Evolutionary conservation across 176 grass and related monocot species (phyloP), one percentile per base, ranked within the genome.

Genomic region (Carex littledalei): DNA sequence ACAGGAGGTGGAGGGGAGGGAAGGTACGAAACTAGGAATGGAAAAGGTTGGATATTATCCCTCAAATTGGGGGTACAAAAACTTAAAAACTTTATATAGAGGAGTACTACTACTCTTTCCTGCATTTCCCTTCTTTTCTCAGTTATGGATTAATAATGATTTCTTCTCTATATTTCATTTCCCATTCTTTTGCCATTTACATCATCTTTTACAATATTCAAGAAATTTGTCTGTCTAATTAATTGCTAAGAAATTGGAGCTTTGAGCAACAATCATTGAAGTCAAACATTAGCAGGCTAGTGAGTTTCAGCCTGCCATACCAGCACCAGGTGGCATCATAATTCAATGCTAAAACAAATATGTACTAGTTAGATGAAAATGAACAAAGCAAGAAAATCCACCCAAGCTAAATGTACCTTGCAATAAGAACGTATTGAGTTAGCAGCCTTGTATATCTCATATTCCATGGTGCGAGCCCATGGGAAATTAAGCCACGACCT

Each of bases 371-470:
- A 60, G n/a, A n/a, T 57, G 8, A 78, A 84, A 11, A 67, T 11
- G 5, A 57, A 63, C 70, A 50, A 57, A 0, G n/a, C 69, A 84
- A 32, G n/a, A 86, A n/a, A 52, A 34, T 85, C 45, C 41, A 37
- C 52, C 59, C 52, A 26, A 78, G 17, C 49, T 78, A 78, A 57
- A 17, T 11, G 57, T 94, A 97, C 92, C 92, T 97, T 93, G 79
- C 85, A 90, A 54, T 97, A 97, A 13, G 89, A 83, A 87, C 84
- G 73, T 74, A 94, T 81, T 45, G 89, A 88, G 87, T 98, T 98
- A 85, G 91, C 80, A 87, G 95, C 92, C 70, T 98, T 98, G 74
- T 98, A 98, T 71, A 98, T 98, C 86, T 98, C 92, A 79, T 98
- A 91, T 58, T 98, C 95, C 95, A 98, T 94, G 0, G 74, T 87